Percentiles rank a stretch among this genome's conserved stretches.
Evolutionary conservation across 2,329 filamentous ascomycete species (phyloP).

Genomic region (Gremmenia infestans): DNA sequence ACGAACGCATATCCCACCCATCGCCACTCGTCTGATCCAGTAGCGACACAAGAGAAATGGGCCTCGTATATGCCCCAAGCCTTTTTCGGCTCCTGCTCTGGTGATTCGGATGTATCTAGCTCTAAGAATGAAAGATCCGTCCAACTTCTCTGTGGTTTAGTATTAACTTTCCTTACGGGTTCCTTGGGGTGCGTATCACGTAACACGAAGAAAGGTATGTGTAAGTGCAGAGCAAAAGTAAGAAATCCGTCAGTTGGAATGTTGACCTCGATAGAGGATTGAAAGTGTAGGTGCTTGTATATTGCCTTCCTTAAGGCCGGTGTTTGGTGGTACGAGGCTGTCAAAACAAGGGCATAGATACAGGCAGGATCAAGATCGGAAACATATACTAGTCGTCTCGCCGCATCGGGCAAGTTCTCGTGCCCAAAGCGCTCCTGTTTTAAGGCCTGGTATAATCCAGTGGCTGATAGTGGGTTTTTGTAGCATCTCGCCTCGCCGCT

Average conservation of each 20-base stretch:
- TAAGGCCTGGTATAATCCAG: conserved; percentile 1
- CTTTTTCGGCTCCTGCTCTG: background rate
- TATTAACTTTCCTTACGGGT: background rate
- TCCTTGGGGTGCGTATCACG: background rate
- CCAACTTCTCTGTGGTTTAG: conserved; percentile 1
- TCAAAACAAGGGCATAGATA: conserved; percentile 2
- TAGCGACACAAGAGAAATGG: conserved; percentile 6
- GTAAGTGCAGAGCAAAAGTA: background rate
- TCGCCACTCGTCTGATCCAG: conserved; percentile 3
- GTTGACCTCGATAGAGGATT: background rate
- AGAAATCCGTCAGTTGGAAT: background rate
- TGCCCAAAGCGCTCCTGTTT: background rate
- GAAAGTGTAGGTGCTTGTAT: conserved; percentile 1
- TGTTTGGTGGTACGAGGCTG: background rate
- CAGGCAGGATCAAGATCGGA: background rate
- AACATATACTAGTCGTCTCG: conserved; percentile 4
- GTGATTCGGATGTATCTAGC: background rate
- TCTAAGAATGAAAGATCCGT: conserved; percentile 3
- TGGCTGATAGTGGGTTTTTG: conserved; percentile 3
- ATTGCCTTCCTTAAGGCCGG: conserved; percentile 3
- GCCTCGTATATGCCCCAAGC: conserved; percentile 1
- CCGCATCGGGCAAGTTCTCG: background rate
- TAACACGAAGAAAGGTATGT: conserved; percentile 3
- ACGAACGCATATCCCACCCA: conserved; percentile 8
- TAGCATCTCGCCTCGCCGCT: background rate